Base-by-base conservation (phyloP, 139 green algal genomes). In the Chlorella sp. region DNA sequence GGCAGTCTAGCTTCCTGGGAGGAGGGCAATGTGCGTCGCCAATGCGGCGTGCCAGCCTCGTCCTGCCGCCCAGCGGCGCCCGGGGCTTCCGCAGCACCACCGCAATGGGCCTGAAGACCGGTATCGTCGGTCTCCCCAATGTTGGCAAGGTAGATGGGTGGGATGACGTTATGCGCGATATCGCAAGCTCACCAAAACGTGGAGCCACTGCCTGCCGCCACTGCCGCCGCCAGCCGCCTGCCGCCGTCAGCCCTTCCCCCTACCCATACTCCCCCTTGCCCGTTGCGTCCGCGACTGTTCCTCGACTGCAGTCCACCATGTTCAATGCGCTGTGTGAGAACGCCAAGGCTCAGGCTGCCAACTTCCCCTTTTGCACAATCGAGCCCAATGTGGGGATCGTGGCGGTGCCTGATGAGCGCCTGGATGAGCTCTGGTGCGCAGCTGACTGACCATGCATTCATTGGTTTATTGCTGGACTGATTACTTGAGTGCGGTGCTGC, bases 351-450 rank as follows among this genome's bases (percentile, higher is more conserved):
- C 90, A 97, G 86, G 97, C 98, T 26, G 98, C 96, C 57, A 99
- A 99, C 93, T 99, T 98, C 91, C 98, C 98, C 71, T 99, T 99
- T 87, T 99, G 98, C 94, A 99, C 98, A 69, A 99, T 99, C 83
- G 98, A 99, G 88, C 95, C 96, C 34, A 98, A 98, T 80, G 92
- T 97, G 64, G 96, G 96, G 73, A 83, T 97, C 0, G 95, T 98
- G 9, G 92, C 92, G 22, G 95, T 96, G 75, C 95, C 92, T 34
- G 94, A 97, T 89, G 42, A 77, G 2, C 90, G 94, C 39, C 85
- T 96, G 66, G 79, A 94, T 21, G 75, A 88, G 7, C 87, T 93
- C 28, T 36, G 48, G 42, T 71, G 66, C 1, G 69, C 5, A 11
- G 64, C 24, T 73, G 64, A 14, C 11, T 73, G n/a, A n/a, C n/a